Evolutionary conservation across 1,284 basidiomycete genomes (phyloP).

Genomic region (Rhodotorula sp.): DNA sequence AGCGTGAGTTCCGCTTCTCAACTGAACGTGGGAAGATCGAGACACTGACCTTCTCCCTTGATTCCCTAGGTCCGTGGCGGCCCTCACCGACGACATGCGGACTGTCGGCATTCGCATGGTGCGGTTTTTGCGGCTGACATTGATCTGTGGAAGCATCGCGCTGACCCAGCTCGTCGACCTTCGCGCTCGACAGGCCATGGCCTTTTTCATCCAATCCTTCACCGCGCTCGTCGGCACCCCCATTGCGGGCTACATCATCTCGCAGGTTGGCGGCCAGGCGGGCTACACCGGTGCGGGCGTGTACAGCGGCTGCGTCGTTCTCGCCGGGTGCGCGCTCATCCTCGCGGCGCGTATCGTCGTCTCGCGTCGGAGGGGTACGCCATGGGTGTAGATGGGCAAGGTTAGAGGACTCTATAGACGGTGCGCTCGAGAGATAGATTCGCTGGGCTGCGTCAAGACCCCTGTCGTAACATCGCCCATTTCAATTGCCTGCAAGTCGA

Average conservation of each 20-base stretch:
- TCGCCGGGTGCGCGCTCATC: conserved; percentile 37
- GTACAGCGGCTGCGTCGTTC: conserved; percentile 43
- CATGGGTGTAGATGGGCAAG: conserved; percentile 38
- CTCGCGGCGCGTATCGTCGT: conserved; percentile 27
- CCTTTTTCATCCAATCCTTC: conserved; percentile 44
- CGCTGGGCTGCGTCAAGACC: neutral
- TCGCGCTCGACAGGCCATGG: conserved; percentile 27
- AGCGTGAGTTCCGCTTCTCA: conserved; percentile 8
- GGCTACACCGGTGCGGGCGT: conserved; percentile 42
- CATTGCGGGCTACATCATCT: conserved; percentile 49
- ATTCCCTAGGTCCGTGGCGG: conserved; percentile 1
- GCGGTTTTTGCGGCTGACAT: neutral
- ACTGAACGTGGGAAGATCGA: too few species aligned
- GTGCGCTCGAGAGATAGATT: neutral
- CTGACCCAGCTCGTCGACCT: neutral
- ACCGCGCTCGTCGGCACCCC: conserved; percentile 46
- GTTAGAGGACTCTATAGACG: neutral
- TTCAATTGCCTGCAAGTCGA: too few species aligned
- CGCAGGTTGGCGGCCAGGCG: conserved; percentile 34
- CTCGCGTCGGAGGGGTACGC: conserved; percentile 41
- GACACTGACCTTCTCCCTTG: neutral
- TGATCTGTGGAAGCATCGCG: too few species aligned
- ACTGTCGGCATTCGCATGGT: conserved; percentile 37
- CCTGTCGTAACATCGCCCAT: neutral
- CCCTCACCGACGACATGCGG: conserved; percentile 33